Conservation (phyloP, 192 early-diverging fungal species). For the Linnemannia exigua region DNA sequence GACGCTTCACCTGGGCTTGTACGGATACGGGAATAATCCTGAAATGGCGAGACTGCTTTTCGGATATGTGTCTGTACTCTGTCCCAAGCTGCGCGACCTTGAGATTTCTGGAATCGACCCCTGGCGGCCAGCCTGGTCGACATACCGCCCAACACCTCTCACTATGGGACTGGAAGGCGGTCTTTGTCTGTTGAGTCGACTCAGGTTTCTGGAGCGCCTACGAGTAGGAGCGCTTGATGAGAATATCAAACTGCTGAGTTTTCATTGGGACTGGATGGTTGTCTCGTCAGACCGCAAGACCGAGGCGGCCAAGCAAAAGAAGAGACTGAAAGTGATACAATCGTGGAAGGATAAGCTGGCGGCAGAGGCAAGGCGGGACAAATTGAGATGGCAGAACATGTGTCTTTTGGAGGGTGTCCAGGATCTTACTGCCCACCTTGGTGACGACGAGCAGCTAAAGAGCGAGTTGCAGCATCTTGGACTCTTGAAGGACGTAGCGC, state of each 20-base stretch:
- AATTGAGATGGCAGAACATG: background rate
- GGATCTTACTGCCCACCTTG: background rate
- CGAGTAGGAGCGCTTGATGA: background rate
- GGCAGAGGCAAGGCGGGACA: background rate
- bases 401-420: background rate
- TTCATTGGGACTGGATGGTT: background rate
- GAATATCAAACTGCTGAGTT: background rate
- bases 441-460: background rate
- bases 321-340: background rate
- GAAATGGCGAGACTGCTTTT: background rate
- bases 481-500: background rate
- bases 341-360: background rate
- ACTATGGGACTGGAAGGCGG: background rate
- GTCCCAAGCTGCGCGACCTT: background rate
- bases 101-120: background rate
- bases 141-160: background rate
- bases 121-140: background rate
- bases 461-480: background rate
- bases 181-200: background rate
- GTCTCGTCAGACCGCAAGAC: background rate
- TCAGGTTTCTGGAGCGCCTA: background rate
- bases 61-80: background rate
- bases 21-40: background rate
- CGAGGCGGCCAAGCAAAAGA: background rate
- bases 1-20: background rate